A percentile compares a stretch with the other conserved stretches of the same genome.
phyloP scores from a whole-genome alignment of 441 rosid genomes.

The Biscutella auriculata region DNA sequence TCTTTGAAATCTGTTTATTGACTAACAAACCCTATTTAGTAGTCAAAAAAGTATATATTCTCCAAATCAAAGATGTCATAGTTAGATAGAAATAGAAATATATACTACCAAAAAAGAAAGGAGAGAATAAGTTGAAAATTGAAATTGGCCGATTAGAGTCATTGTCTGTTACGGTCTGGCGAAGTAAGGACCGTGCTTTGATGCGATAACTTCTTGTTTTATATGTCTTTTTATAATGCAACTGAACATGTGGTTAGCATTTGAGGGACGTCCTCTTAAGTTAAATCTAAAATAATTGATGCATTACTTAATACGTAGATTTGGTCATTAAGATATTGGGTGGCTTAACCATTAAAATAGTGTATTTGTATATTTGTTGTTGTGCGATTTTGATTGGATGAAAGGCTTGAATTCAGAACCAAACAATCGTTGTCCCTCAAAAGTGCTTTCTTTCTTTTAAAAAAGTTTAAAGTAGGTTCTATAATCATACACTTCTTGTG shows the following conservation, averaged over 20 bases:
- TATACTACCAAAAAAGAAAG: not conserved
- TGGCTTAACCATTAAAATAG: not conserved
- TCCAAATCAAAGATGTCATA: slow-evolving; percentile 5
- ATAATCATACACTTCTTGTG: not conserved
- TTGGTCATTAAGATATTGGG: not conserved
- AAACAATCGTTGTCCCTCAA: slow-evolving; percentile 6
- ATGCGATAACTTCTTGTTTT: slow-evolving; percentile 11
- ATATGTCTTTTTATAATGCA: not conserved
- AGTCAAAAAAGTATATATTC: not conserved
- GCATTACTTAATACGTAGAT: not conserved
- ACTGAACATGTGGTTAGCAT: slow-evolving; percentile 13
- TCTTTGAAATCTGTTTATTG: too few species aligned
- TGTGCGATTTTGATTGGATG: slow-evolving; percentile 16
- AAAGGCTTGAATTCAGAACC: slow-evolving; percentile 8
- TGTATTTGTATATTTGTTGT: not conserved
- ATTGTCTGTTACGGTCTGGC: slow-evolving; percentile 3
- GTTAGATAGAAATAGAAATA: not conserved
- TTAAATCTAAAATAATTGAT: not conserved
- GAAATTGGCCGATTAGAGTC: slow-evolving; percentile 1
- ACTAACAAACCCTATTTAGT: slow-evolving; percentile 1
- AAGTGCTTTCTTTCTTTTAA: not conserved
- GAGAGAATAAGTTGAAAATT: not conserved
- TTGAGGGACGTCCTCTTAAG: slow-evolving; percentile 13
- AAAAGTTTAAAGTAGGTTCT: not conserved
- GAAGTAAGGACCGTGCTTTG: slow-evolving; percentile 16